Conservation (phyloP, 306 rosid species). For the Lablab purpureus region DNA sequence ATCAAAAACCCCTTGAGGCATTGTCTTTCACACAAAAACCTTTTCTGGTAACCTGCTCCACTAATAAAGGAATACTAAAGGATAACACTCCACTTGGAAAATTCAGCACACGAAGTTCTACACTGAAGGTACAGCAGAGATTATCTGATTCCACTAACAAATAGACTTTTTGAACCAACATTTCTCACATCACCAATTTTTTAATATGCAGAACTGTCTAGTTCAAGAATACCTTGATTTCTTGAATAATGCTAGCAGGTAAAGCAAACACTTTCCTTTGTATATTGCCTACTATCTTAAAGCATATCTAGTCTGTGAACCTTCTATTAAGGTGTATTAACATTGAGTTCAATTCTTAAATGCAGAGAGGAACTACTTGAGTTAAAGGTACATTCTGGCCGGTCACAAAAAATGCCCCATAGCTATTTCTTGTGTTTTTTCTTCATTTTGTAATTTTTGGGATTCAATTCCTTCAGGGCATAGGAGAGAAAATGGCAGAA, state of each 20-base stretch:
- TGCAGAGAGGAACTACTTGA: slow-evolving; percentile 83
- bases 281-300: slow-evolving; percentile 12
- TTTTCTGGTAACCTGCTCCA: slow-evolving; percentile 44
- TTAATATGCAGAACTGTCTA: slow-evolving; percentile 62
- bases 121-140: slow-evolving; percentile 63
- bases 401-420: slow-evolving; percentile 6
- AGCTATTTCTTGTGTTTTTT: background rate
- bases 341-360: slow-evolving; percentile 17
- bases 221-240: slow-evolving; percentile 77
- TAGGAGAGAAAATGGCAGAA: slow-evolving; percentile 87
- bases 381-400: slow-evolving; percentile 65
- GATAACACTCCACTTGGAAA: slow-evolving; percentile 75
- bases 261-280: slow-evolving; percentile 2
- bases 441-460: slow-evolving; percentile 10
- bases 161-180: slow-evolving; percentile 9
- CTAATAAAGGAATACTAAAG: slow-evolving; percentile 44
- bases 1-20: slow-evolving; percentile 41
- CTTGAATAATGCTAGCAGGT: slow-evolving; percentile 93
- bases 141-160: slow-evolving; percentile 10
- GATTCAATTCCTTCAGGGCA: slow-evolving; percentile 62
- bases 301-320: slow-evolving; percentile 15
- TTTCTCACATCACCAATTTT: slow-evolving; percentile 39
- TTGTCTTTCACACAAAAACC: slow-evolving; percentile 53
- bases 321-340: slow-evolving; percentile 29
- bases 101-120: slow-evolving; percentile 65